Evolutionary conservation across 139 green algal genomes (phyloP), one percentile per base, ranked within the genome.

Genomic region (Micromonas pusilla): DNA sequence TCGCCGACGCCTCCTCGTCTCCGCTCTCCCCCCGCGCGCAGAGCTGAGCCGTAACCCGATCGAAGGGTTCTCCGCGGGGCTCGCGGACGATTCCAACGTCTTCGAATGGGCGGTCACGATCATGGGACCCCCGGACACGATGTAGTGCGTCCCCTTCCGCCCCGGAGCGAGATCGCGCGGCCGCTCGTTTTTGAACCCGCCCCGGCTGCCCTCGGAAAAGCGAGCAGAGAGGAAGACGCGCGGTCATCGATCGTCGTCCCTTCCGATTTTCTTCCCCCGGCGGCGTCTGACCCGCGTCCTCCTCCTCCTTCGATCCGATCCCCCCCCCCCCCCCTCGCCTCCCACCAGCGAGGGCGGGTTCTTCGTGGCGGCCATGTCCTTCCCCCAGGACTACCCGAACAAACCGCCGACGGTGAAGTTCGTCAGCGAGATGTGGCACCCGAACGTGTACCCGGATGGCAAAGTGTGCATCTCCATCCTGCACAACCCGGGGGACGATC

Each of bases 381-480:
- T 99, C 80, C 96, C 96, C 2, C 90, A 89, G 70, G 96, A 99
- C 89, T 99, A 99, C 80, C 96, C 96, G 5, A 94, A 99, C 77
- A 93, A 80, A 2, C 96, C 96, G 20, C 96, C 96, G 25, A 88
- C 85, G 0, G 97, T 94, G 82, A 86, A 90, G 0, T 99, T 99
- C 87, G 97, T 89, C 0, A 97, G 92, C 66, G 96, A 99, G 32
- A 98, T 99, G 93, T 99, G 96, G 96, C 84, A 88, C 37, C 81
- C 81, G 28, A 88, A 85, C 64, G 93, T 99, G 57, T 99, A 97
- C 82, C 83, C 89, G 1, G 95, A 99, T 79, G 95, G 95, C 26
- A 82, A 88, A 21, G 96, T 99, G n/a, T 99, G 96, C 89, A 99
- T 99, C 75, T 99, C 96, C 57, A 99, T 99, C 77, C 86, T 99